Evolutionary conservation across 1,284 basidiomycete species (phyloP), one percentile per base, ranked within the genome.

Genomic region (Erythrobasidium hasegawianum): DNA sequence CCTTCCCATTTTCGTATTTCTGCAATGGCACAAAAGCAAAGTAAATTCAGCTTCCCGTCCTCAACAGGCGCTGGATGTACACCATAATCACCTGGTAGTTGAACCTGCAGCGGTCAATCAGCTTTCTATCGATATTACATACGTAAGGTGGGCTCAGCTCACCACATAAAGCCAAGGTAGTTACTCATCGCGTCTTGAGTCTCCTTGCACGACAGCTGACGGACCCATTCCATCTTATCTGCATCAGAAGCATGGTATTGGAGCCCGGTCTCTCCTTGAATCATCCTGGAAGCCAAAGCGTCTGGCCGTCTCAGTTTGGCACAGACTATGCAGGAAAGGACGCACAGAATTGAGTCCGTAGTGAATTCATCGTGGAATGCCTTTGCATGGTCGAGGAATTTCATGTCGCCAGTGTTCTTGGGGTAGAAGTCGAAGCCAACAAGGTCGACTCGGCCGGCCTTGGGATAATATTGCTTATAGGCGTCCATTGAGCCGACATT

Each of bases 341-440:
- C n/a, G n/a, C n/a, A n/a, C n/a, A n/a, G 50, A 47, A 58, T 58
- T 14, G 55, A 45, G 20, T 65, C 55, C 13, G 47, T 43, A 10
- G 62, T 55, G 22, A 57, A 65, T 43, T 58, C 50, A 39, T 65
- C 62, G 24, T 65, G 62, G 62, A 65, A 65, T 9, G 41, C 20
- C 54, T 65, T 65, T 7, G 62, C 62, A 20, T 45, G 41, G 2
- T 65, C 62, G 45, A 57, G 22, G 39, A 65, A 65, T 9, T 41
- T 50, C 24, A 57, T 56, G 45, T 33, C 33, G 4, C 8, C 18
- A 14, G 55, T 47, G 33, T 24, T 33, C 26, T 57, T 57, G 22
- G 62, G 75, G 59, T 76, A 76, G 53, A 52, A 76, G 49, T 76
- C 75, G 59, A 77, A 68, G 18, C 77, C 77, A 58, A 75, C 73